phyloP scores from a whole-genome alignment of 208 protist genomes.

The Acanthamoeba triangularis region DNA sequence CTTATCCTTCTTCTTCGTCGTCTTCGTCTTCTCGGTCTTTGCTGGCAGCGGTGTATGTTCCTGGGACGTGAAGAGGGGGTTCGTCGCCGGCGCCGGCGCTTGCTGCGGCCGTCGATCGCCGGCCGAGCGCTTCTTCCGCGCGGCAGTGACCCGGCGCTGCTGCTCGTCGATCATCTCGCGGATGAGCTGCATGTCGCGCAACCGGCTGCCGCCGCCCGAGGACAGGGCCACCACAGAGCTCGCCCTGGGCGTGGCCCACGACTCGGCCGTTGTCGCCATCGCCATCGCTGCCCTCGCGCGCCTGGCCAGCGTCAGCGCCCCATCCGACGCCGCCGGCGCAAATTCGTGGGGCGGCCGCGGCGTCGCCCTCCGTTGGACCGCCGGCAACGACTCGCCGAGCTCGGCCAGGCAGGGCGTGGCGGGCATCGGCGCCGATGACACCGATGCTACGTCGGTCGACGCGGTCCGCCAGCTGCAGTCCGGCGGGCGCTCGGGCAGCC shows the following conservation, averaged over 20 bases:
- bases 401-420: no score
- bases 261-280: background rate
- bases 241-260: no score
- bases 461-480: no score
- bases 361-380: no score
- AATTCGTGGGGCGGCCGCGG: background rate
- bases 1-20: background rate
- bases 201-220: background rate
- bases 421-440: background rate
- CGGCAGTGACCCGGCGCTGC: background rate
- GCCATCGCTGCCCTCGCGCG: background rate
- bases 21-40: background rate
- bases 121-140: background rate
- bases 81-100: background rate
- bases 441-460: background rate
- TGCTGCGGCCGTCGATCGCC: background rate
- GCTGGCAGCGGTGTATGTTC: background rate
- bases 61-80: background rate
- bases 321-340: background rate
- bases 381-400: no score
- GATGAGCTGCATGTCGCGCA: background rate
- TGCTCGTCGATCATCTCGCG: constrained; percentile 17
- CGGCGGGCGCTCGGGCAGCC: background rate
- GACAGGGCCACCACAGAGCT: background rate
- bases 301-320: background rate